Conservation (phyloP, 257 asterid genomes). For the Solanum paucissectum region DNA sequence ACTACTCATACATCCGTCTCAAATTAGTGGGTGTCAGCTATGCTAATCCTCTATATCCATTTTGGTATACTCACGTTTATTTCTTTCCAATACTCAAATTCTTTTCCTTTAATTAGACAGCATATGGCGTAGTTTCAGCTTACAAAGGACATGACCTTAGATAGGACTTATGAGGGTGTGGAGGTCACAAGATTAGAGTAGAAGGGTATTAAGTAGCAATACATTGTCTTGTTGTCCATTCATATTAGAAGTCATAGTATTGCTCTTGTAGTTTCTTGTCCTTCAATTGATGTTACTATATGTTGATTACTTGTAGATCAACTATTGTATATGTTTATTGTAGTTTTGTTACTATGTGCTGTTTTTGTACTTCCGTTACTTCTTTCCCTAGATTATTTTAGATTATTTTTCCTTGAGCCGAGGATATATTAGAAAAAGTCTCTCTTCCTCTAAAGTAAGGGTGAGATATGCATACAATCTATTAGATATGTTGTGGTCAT, state of each 20-base stretch:
- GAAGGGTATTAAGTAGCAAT: neutral
- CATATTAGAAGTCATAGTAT: neutral
- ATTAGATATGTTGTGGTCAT: too few relatives aligned
- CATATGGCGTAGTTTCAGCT: neutral
- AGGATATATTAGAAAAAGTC: neutral
- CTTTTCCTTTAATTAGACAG: neutral
- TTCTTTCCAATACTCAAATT: neutral
- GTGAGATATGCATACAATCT: neutral
- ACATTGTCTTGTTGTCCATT: neutral
- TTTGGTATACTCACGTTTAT: neutral
- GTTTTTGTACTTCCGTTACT: neutral
- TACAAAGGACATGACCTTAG: neutral
- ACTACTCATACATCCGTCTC: neutral
- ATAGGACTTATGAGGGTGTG: neutral
- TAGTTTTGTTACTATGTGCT: neutral
- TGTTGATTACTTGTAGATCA: neutral
- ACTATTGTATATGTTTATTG: neutral
- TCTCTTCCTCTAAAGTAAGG: neutral
- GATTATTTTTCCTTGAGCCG: neutral
- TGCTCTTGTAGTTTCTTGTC: neutral
- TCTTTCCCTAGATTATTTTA: neutral
- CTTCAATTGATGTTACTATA: neutral
- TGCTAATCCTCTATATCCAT: neutral
- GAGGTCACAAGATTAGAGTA: neutral
- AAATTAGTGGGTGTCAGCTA: neutral